Conservation (phyloP, 78 protist genomes). For the Corallochytrium limacisporum region DNA sequence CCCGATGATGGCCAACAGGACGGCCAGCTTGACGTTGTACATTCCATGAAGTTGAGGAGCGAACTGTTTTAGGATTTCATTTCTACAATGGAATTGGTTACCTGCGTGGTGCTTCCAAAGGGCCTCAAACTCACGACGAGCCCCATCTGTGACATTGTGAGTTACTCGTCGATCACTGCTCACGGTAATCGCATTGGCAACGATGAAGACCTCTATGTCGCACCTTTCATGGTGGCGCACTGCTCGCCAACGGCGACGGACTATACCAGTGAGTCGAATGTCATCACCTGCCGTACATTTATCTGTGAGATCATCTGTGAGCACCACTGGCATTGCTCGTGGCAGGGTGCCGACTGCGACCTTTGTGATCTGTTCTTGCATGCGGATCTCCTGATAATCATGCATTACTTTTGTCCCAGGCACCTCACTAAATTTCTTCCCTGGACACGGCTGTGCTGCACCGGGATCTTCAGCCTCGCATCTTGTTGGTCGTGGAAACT, state of each 20-base stretch:
- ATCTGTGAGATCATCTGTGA: conserved; percentile 77
- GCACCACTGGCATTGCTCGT: conserved; percentile 49
- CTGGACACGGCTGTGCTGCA: neutral
- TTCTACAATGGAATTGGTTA: neutral
- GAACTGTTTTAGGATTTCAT: conserved; percentile 26
- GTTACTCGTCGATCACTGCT: conserved; percentile 30
- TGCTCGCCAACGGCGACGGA: conserved; percentile 44
- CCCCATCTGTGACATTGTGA: conserved; percentile 31
- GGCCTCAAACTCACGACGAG: conserved; percentile 22
- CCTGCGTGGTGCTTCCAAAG: conserved; percentile 40
- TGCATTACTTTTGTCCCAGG: no score
- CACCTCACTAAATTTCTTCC: neutral
- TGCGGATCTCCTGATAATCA: conserved; percentile 54
- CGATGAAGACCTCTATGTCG: conserved; percentile 53
- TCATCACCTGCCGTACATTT: conserved; percentile 83
- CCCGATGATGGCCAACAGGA: conserved; percentile 69
- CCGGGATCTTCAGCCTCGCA: no score
- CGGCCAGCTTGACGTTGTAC: conserved; percentile 68
- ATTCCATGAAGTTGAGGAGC: conserved; percentile 65
- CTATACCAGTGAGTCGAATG: conserved; percentile 44
- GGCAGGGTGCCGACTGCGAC: conserved; percentile 43
- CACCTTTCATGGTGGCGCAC: conserved; percentile 23
- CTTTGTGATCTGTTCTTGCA: conserved; percentile 63
- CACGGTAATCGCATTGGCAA: conserved; percentile 40
- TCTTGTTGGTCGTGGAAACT: no score